A percentile compares a stretch with the other conserved stretches of the same genome.
Evolutionary conservation across 2,329 filamentous ascomycete genomes (phyloP).

Genomic region (Scorias spongiosa): DNA sequence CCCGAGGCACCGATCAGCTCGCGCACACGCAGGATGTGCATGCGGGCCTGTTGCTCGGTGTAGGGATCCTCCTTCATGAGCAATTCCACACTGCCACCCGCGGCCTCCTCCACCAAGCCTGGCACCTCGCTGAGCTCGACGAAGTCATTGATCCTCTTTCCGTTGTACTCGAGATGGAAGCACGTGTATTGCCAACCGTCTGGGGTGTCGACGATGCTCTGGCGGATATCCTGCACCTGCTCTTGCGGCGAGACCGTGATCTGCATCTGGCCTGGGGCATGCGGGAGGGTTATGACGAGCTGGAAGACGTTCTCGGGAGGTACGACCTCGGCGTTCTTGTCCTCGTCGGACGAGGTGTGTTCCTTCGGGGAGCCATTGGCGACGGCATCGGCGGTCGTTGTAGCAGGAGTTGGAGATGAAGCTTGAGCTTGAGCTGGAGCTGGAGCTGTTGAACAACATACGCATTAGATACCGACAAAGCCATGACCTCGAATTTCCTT

Average conservation of each 20-base stretch:
- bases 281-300: conserved; percentile 68
- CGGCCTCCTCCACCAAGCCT: conserved; percentile 59
- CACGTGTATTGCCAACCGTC: conserved; percentile 93
- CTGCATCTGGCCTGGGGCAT: conserved; percentile 62
- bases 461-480: too few relatives aligned
- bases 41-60: conserved; percentile 92
- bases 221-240: conserved; percentile 91
- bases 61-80: conserved; percentile 52
- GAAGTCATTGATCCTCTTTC: conserved; percentile 86
- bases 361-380: conserved; percentile 4
- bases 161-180: conserved; percentile 90
- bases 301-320: conserved; percentile 39
- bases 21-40: conserved; percentile 80
- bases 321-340: conserved; percentile 7
- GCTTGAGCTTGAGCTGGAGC: too few relatives aligned
- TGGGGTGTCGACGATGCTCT: conserved; percentile 88
- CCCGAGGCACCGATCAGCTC: conserved; percentile 88
- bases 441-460: too few relatives aligned
- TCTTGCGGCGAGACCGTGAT: conserved; percentile 79
- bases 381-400: conserved; percentile 2
- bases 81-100: conserved; percentile 61
- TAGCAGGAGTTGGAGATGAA: background rate
- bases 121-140: conserved; percentile 80
- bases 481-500: too few relatives aligned
- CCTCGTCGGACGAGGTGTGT: conserved; percentile 4